Evolutionary conservation across 225 moss, liverwort and hornwort species (phyloP), one percentile per base, ranked within the genome.

Genomic region (Marchantia polymorpha): DNA sequence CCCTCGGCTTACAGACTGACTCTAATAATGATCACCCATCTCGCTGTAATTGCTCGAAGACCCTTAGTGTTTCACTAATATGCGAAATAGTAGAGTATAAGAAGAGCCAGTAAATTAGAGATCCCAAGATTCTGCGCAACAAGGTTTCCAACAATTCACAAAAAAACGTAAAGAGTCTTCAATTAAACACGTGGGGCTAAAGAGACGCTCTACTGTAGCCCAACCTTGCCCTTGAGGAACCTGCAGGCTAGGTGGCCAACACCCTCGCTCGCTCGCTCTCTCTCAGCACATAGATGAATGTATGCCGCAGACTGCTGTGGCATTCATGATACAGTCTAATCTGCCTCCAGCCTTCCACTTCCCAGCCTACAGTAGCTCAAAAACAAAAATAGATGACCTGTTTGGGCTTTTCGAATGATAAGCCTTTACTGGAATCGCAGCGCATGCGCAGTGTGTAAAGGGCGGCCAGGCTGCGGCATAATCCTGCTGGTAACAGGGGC

Each of bases 291-390:
- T 8, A 55, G 14, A 55, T 55, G 14, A 14, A 55, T 8, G 55
- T 8, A 55, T 55, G 55, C 55, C 14, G 55, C 14, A 55, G 55
- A n/a, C n/a, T n/a, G n/a, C 67, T 39, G 13, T 12, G 61, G n/a
- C 23, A 67, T 30, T 14, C 31, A 6, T 31, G 27, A 22, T 22
- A 66, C 2, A 66, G 25, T 27, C 3, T 10, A 27, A 27, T 66
- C 65, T 66, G 26, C 65, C 27, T 66, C 26, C 65, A 66, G 14
- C n/a, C 15, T 67, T 67, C 67, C 67, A 67, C 65, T 67, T 30
- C 67, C 67, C 17, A 25, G 20, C 12, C 9, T 30, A 70, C 70
- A 70, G 70, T 47, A 11, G 70, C 70, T 70, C 6, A 17, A 20
- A 17, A 4, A 22, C 48, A 47, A 48, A 64, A 70, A 10, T 30